Evolutionary conservation across 2,329 filamentous ascomycete genomes (phyloP).

Genomic region (Ilyonectria mors-panacis): DNA sequence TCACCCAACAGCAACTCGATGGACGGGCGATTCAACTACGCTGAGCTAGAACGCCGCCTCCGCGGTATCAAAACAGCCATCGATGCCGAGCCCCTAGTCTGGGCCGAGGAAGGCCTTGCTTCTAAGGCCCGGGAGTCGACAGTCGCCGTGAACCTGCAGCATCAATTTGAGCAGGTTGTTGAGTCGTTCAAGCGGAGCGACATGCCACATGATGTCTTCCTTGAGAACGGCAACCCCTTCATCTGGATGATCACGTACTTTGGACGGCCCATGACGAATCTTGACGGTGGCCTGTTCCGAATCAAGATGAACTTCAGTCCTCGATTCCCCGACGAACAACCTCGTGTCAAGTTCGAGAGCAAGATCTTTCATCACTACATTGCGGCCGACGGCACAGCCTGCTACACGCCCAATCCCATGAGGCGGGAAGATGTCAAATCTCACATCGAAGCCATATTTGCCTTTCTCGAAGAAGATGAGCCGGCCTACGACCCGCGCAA

Average conservation of each 20-base stretch:
- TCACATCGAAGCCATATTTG: constrained; percentile 88
- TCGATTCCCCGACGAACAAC: constrained; percentile 89
- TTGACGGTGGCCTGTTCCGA: constrained; percentile 91
- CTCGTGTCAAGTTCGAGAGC: constrained; percentile 85
- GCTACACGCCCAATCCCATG: constrained; percentile 77
- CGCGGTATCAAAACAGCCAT: constrained; percentile 78
- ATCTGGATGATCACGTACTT: constrained; percentile 92
- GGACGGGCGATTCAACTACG: constrained; percentile 89
- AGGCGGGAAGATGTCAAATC: constrained; percentile 82
- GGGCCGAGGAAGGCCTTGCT: constrained; percentile 78
- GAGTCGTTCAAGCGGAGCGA: constrained; percentile 81
- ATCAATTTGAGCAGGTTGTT: constrained; percentile 87
- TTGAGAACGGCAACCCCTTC: constrained; percentile 89
- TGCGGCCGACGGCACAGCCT: constrained; percentile 83
- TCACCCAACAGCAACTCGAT: constrained; percentile 78
- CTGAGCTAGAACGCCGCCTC: constrained; percentile 79
- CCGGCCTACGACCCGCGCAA: constrained; percentile 93
- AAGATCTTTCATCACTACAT: constrained; percentile 91
- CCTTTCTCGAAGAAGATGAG: constrained; percentile 86
- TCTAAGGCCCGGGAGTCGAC: constrained; percentile 77
- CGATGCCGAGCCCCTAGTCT: constrained; percentile 78
- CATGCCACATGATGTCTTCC: constrained; percentile 80
- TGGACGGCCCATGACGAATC: constrained; percentile 90
- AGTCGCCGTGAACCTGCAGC: constrained; percentile 84
- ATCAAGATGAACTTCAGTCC: constrained; percentile 86